Conservation (phyloP, 176 grass and related monocot genomes). For the Chloris gayana region DNA sequence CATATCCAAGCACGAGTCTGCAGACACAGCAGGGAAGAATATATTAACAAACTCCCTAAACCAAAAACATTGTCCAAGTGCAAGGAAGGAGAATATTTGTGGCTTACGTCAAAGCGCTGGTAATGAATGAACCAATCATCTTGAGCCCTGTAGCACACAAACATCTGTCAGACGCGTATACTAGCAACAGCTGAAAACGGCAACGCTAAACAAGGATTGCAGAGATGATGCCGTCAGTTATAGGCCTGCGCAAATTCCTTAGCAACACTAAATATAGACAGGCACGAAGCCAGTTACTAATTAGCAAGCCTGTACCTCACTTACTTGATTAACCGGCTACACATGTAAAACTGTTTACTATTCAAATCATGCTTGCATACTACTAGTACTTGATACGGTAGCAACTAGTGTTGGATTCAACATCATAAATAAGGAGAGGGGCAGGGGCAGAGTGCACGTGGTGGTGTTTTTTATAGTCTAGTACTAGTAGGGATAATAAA, state of each 20-base stretch:
- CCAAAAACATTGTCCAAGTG: neutral
- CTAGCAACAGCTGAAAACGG: neutral
- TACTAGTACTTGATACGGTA: neutral
- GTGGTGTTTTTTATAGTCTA: neutral
- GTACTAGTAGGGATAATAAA: neutral
- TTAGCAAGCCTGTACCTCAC: neutral
- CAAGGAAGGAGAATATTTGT: neutral
- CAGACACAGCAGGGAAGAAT: neutral
- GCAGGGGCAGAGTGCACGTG: neutral
- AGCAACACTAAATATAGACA: neutral
- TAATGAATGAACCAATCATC: conserved; percentile 70
- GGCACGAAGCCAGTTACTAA: neutral
- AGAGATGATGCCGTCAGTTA: neutral
- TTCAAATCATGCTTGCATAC: conserved; percentile 17
- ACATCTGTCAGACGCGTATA: neutral
- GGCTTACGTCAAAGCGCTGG: conserved; percentile 68
- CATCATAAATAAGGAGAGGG: neutral
- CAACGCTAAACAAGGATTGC: neutral
- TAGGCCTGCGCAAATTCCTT: neutral
- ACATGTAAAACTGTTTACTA: neutral
- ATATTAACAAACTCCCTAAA: neutral
- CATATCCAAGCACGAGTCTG: conserved; percentile 87
- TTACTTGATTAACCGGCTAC: neutral
- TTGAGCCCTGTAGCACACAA: conserved; percentile 39
- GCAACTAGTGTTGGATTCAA: neutral